Evolutionary conservation across 345 rosid species (phyloP), one percentile per base, ranked within the genome.

Genomic region (Eutrema heterophyllum): DNA sequence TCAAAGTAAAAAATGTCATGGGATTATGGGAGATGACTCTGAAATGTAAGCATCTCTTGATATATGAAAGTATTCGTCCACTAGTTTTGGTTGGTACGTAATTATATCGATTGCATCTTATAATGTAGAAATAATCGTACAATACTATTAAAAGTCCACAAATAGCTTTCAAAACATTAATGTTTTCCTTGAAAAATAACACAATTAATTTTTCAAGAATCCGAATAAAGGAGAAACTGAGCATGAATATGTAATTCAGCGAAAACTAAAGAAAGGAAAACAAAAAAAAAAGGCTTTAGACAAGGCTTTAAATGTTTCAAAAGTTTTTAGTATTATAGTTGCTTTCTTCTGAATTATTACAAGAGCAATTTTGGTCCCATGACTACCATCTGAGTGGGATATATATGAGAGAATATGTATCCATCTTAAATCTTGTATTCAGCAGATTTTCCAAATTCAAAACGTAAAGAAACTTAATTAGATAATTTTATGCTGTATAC

Each of bases 121-220:
- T 49, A 49, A 51, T 21, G 32, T 36, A 21, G 58, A 52, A 67
- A 39, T 9, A 27, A 52, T 38, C 36, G 32, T 38, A 27, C 30
- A 60, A 71, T 30, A 71, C 58, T 38, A 27, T 33, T 71, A 51
- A 41, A 71, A 39, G 59, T 60, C 50, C 51, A 52, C 3, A 62
- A 13, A 44, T 71, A 60, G 51, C 40, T 71, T 60, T 71, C 48
- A n/a, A 46, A 70, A 50, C 43, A 56, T 69, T 55, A 6, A 30
- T 30, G 1, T 30, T 29, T 30, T 30, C 33, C 33, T 30, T 30
- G 33, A 30, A 30, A 30, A 30, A 30, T 6, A 30, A 30, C 33
- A 30, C 33, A 30, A 30, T 6, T 30, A 30, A 30, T 8, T 44
- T 45, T 70, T 46, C 56, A 57, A 59, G 16, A 32, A 32, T 59